A percentile compares a stretch with the other conserved stretches of the same genome.
Evolutionary conservation across 164 flowering plant genomes (phyloP).

Genomic region (Chimonanthus salicifolius): DNA sequence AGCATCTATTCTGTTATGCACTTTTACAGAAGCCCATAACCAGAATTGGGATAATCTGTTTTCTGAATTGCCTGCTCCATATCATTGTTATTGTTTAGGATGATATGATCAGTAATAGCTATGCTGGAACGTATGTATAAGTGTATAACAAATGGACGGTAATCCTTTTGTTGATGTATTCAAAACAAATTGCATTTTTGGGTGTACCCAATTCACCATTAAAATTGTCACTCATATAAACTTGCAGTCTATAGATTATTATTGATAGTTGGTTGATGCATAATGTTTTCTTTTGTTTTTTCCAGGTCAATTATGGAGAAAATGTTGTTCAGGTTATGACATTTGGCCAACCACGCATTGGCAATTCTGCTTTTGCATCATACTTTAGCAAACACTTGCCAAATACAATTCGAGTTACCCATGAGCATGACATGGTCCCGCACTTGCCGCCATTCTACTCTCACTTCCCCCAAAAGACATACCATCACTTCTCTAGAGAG

Average conservation of each 20-base stretch:
- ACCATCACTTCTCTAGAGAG: constrained; percentile 97
- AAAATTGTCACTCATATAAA: no score
- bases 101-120: background rate
- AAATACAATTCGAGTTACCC: constrained; percentile 63
- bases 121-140: background rate
- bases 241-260: background rate
- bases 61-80: background rate
- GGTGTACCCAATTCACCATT: background rate
- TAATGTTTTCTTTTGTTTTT: constrained; percentile 8
- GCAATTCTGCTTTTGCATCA: constrained; percentile 86
- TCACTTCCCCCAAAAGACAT: constrained; percentile 74
- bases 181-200: background rate
- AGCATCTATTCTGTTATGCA: background rate
- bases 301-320: constrained; percentile 58
- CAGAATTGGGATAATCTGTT: background rate
- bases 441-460: constrained; percentile 92
- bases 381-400: constrained; percentile 68
- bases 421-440: constrained; percentile 90
- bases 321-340: constrained; percentile 69
- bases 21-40: background rate
- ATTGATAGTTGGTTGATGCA: background rate
- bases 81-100: background rate
- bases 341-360: constrained; percentile 97
- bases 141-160: background rate
- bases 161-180: background rate